Evolutionary conservation across 2,329 filamentous ascomycete species (phyloP).

Genomic region (Penicillium sp.): DNA sequence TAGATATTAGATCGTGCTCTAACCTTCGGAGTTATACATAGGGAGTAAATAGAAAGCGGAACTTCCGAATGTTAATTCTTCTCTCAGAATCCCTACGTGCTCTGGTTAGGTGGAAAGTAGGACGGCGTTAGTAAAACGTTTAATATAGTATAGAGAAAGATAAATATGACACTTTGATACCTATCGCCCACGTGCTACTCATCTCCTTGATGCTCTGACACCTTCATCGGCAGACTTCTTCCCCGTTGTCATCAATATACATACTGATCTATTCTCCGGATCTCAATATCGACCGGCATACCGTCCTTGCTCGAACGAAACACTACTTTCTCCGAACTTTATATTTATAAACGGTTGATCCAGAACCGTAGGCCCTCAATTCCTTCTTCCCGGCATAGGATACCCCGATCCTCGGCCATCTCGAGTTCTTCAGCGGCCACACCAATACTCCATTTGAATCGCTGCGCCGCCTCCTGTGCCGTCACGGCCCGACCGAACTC

Average conservation of each 20-base stretch:
- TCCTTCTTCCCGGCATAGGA: slow-evolving; percentile 83
- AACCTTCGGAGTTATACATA: no score
- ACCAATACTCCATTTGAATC: slow-evolving; percentile 94
- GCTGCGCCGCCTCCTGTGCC: slow-evolving; percentile 79
- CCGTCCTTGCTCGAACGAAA: not conserved
- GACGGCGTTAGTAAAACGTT: no score
- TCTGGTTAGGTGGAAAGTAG: no score
- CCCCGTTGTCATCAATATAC: not conserved
- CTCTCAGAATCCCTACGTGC: no score
- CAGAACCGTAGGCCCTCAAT: slow-evolving; percentile 90
- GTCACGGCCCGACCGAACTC: slow-evolving; percentile 80
- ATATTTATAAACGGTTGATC: slow-evolving; percentile 60
- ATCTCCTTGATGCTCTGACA: no score
- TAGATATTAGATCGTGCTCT: no score
- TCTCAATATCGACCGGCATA: not conserved
- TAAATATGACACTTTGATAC: no score
- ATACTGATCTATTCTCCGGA: not conserved
- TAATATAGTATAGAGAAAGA: no score
- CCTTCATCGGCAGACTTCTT: no score
- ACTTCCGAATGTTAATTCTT: no score
- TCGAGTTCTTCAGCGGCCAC: slow-evolving; percentile 93
- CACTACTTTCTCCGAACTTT: not conserved
- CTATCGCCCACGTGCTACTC: no score
- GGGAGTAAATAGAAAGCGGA: no score
- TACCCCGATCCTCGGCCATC: slow-evolving; percentile 90